Conservation (phyloP, 1,284 basidiomycete species). For the Fomitopsis pinicola region DNA sequence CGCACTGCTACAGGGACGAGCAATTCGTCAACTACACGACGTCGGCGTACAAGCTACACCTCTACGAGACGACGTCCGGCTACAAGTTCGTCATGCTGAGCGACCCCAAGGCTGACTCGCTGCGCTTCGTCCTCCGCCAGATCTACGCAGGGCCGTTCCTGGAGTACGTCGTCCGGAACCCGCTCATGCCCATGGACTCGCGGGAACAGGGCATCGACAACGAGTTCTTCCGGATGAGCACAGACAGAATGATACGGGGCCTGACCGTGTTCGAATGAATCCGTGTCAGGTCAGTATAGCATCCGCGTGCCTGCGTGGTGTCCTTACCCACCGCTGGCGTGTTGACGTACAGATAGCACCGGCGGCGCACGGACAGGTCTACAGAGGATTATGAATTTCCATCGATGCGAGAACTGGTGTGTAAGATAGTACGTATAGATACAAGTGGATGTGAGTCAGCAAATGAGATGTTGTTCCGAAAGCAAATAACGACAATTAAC, state of each 20-base stretch:
- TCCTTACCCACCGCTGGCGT: not conserved
- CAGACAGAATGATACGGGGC: conserved; percentile 74
- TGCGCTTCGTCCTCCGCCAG: conserved; percentile 82
- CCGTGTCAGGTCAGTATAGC: not conserved
- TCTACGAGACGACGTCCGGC: conserved; percentile 88
- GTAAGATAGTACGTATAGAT: conserved; percentile 4
- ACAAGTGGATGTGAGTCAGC: conserved; percentile 2
- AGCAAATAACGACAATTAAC: not conserved
- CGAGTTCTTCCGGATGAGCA: conserved; percentile 81
- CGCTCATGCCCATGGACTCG: conserved; percentile 80
- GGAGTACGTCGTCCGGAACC: conserved; percentile 91
- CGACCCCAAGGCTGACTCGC: conserved; percentile 78
- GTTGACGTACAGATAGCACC: conserved; percentile 68
- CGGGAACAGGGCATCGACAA: conserved; percentile 84
- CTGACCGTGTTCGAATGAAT: conserved; percentile 47
- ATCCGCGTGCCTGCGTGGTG: not conserved
- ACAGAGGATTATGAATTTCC: not conserved
- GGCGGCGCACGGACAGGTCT: conserved; percentile 52
- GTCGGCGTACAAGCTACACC: conserved; percentile 89
- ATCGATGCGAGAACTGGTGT: not conserved
- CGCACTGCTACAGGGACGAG: conserved; percentile 65
- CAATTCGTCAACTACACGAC: conserved; percentile 90
- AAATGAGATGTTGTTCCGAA: not conserved
- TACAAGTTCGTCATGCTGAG: conserved; percentile 96
- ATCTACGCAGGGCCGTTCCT: conserved; percentile 94